These are phyloP conservation scores for Candida odintsovae DNA, from an alignment of 805 yeast genomes.

Conservation along the genomic window DNA sequence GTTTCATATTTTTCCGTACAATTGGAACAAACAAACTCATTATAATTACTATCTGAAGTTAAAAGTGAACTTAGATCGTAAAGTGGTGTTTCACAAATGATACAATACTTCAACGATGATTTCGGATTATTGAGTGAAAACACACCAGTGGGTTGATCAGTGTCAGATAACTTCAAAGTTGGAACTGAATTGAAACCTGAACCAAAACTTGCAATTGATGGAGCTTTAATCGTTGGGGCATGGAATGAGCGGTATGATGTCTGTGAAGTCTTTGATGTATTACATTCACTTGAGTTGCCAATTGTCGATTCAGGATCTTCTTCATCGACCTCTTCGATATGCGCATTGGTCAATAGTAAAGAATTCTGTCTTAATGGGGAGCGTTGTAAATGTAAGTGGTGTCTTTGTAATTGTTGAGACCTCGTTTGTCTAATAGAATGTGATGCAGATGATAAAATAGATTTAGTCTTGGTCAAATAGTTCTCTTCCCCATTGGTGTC, in stretches of 20 bases:
- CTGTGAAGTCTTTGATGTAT: slow-evolving; percentile 7
- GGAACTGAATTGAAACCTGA: slow-evolving; percentile 9
- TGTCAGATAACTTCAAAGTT: slow-evolving; percentile 14
- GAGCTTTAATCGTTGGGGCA: background rate
- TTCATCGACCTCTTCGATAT: background rate
- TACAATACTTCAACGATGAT: slow-evolving; percentile 37
- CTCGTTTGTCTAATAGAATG: background rate
- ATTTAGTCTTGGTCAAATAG: background rate
- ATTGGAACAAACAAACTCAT: slow-evolving; percentile 56
- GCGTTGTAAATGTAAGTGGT: slow-evolving; percentile 9
- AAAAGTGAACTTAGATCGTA: slow-evolving; percentile 49
- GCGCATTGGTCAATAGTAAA: background rate
- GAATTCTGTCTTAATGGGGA: background rate
- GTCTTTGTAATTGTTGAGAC: slow-evolving; percentile 1
- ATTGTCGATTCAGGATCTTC: background rate
- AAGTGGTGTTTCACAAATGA: slow-evolving; percentile 64
- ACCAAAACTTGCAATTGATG: background rate
- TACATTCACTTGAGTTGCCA: background rate
- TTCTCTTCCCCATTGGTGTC: background rate
- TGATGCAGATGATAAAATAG: background rate
- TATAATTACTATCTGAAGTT: slow-evolving; percentile 21
- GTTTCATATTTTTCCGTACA: slow-evolving; percentile 56
- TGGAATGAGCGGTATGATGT: background rate
- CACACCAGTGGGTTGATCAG: slow-evolving; percentile 6
- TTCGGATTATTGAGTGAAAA: slow-evolving; percentile 4